phyloP scores from a whole-genome alignment of 805 yeast species.

The Torulaspora delbrueckii region DNA sequence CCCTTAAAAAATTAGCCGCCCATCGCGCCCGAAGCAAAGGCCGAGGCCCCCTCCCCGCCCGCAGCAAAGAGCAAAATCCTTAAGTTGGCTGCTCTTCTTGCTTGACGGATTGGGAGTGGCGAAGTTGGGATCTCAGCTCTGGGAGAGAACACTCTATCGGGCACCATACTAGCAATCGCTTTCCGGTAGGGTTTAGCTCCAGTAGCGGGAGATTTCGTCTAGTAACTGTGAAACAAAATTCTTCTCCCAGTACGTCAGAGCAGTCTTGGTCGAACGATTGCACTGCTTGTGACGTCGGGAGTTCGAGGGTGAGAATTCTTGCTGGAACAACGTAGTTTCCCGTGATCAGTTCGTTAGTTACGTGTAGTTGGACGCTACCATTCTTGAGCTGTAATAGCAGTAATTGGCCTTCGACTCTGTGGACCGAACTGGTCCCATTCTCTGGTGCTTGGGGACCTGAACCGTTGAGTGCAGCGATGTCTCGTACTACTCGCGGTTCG shows the following conservation, averaged over 20 bases:
- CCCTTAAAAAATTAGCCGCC: slow-evolving; percentile 8
- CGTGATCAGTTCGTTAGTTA: slow-evolving; percentile 14
- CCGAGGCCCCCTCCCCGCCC: neutral
- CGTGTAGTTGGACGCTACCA: slow-evolving; percentile 5
- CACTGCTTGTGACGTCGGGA: slow-evolving; percentile 14
- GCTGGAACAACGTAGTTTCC: slow-evolving; percentile 17
- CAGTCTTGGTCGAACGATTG: slow-evolving; percentile 8
- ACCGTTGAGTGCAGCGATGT: slow-evolving; percentile 1
- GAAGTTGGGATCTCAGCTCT: slow-evolving; percentile 18
- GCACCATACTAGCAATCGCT: slow-evolving; percentile 16
- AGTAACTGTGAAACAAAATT: slow-evolving; percentile 5
- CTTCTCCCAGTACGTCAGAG: slow-evolving; percentile 3
- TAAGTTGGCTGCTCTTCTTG: neutral
- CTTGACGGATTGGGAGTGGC: neutral
- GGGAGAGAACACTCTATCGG: slow-evolving; percentile 24
- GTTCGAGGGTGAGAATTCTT: slow-evolving; percentile 15
- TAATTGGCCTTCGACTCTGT: slow-evolving; percentile 11
- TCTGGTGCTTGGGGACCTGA: neutral
- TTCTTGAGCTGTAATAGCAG: slow-evolving; percentile 2
- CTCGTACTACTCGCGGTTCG: neutral
- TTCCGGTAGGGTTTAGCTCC: too few relatives aligned
- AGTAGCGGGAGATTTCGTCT: slow-evolving; percentile 3
- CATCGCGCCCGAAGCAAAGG: neutral
- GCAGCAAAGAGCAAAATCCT: slow-evolving; percentile 1
- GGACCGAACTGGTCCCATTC: neutral